Base-by-base conservation (phyloP, 2,329 filamentous ascomycete species). In the Neopestalotiopsis sp. region DNA sequence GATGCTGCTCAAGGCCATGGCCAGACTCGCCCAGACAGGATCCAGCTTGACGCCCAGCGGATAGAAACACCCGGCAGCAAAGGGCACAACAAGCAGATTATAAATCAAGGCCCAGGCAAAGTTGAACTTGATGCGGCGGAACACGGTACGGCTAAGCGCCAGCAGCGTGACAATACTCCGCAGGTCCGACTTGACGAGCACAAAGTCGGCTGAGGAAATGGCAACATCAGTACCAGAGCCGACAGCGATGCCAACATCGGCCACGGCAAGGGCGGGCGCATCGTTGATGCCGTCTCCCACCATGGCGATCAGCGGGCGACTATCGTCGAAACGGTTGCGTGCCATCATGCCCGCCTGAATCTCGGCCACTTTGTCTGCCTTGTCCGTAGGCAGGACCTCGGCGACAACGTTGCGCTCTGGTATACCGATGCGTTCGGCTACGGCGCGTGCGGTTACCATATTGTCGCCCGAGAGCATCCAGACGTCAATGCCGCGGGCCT, bases 381-480 rank as follows among this genome's bases (percentile, higher is more conserved):
- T 98, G 73, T 96, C 88, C 20, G 91, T 90, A 0, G 95, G 95
- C 12, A 97, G 88, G 4, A 97, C 94, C 72, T 94, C 94, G 12
- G 95, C 94, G 71, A 97, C 92, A 72, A 98, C 91, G 77, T 97
- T 93, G 67, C 85, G 82, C 0, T 84, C 75, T 0, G 89, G 87
- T 72, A 98, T 97, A 28, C 93, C 93, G 20, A 97, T 85, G 75
- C 89, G 89, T 1, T 85, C 82, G 1, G 92, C 95, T 2, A 98
- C 93, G 0, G 94, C 94, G 24, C 87, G 85, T 2, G 95, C 95
- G 0, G 95, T 98, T n/a, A 85, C 90, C n/a, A 85, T 83, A 76
- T 97, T 97, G 82, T 98, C 95, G 38, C 95, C 95, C 0, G 94
- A 97, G 49, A 97, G 90, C 94, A 98, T 97, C 90, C 92, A 97